Evolutionary conservation across 2,329 filamentous ascomycete genomes (phyloP).

Genomic region (Leptographium procerum): DNA sequence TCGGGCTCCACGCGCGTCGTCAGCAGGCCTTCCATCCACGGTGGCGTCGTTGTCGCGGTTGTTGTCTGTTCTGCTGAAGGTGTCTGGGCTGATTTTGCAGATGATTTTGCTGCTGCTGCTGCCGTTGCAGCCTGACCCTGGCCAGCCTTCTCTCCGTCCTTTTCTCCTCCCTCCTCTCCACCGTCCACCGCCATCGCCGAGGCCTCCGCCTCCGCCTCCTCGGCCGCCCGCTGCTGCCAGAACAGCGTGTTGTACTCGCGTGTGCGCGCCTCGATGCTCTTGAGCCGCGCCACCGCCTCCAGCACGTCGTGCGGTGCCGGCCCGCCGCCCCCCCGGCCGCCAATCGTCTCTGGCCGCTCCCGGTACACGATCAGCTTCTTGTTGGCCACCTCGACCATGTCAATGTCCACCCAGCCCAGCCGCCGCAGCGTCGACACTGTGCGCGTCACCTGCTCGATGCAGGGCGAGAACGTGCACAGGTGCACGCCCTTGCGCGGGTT

Average conservation of each 20-base stretch:
- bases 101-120: neutral
- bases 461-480: conserved; percentile 91
- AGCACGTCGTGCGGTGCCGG: conserved; percentile 60
- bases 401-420: conserved; percentile 80
- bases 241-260: conserved; percentile 40
- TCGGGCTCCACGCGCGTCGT: conserved; percentile 76
- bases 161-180: conserved; percentile 10
- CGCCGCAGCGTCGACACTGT: conserved; percentile 73
- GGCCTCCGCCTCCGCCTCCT: neutral
- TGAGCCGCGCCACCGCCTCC: conserved; percentile 65
- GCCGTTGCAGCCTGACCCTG: neutral
- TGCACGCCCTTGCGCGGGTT: conserved; percentile 62
- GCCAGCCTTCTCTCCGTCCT: conserved; percentile 5
- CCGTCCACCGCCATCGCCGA: conserved; percentile 12
- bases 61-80: neutral
- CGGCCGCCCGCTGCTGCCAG: conserved; percentile 8
- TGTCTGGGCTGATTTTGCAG: neutral
- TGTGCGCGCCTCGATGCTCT: conserved; percentile 59
- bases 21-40: conserved; percentile 64
- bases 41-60: neutral
- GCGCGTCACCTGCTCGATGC: conserved; percentile 87
- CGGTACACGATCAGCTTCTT: conserved; percentile 70
- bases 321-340: conserved; percentile 47
- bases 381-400: conserved; percentile 83
- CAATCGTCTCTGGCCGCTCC: conserved; percentile 63